These are phyloP conservation scores for Flaveria brownii DNA, from an alignment of 129 eudicot species.

Conservation along the genomic window DNA sequence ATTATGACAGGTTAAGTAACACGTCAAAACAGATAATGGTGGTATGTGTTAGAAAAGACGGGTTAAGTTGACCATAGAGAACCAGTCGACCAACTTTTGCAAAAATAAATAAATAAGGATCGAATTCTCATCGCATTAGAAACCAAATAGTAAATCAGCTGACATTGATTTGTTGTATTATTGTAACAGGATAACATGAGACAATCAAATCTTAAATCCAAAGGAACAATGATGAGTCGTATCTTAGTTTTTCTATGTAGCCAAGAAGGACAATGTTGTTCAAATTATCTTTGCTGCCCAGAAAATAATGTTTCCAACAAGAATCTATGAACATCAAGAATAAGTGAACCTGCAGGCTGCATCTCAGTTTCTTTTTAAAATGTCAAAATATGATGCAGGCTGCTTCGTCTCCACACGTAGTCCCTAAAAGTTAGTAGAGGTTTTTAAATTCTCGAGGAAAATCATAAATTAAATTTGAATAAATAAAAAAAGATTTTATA, in stretches of 20 bases:
- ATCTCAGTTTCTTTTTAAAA: slow-evolving; percentile 56
- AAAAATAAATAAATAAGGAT: background rate
- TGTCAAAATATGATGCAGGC: slow-evolving; percentile 69
- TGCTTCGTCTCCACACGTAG: slow-evolving; percentile 55
- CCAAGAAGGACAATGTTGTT: slow-evolving; percentile 3
- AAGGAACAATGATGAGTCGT: background rate
- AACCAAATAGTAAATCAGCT: background rate
- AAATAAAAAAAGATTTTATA: background rate
- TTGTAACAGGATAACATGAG: slow-evolving; percentile 1
- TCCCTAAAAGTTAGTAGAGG: slow-evolving; percentile 42
- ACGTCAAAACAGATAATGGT: too few relatives aligned
- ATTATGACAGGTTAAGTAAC: background rate
- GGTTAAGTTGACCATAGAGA: background rate
- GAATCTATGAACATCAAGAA: slow-evolving; percentile 14
- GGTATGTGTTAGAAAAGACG: too few relatives aligned
- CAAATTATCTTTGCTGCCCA: background rate
- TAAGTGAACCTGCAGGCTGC: background rate
- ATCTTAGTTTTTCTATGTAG: background rate
- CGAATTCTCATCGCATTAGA: background rate
- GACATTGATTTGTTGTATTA: background rate
- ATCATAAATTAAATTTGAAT: background rate
- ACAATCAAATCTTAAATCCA: background rate
- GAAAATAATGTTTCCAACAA: slow-evolving; percentile 14
- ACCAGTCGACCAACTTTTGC: background rate
- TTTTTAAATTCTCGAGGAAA: background rate